phyloP scores from a whole-genome alignment of 2,329 filamentous ascomycete genomes.

The Neurospora sp. region DNA sequence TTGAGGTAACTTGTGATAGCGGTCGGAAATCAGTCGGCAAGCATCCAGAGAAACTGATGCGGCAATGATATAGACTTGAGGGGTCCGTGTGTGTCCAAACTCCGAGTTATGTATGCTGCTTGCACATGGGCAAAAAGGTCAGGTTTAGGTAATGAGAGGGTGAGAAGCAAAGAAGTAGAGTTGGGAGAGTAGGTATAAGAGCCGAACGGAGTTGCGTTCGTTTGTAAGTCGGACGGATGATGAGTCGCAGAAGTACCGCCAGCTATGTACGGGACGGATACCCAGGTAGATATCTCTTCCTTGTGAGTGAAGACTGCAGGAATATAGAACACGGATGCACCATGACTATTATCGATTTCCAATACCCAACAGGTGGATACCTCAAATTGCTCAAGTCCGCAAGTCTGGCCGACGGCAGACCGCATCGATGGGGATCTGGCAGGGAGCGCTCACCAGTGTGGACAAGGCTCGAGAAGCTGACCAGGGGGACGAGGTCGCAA shows the following conservation, averaged over 20 bases:
- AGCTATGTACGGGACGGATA: background rate
- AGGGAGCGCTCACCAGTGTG: slow-evolving; percentile 2
- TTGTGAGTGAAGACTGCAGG: slow-evolving; percentile 1
- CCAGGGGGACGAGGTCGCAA: background rate
- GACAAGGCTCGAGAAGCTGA: background rate
- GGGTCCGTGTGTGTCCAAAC: background rate
- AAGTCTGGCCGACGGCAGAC: slow-evolving; percentile 2
- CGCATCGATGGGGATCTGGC: slow-evolving; percentile 7
- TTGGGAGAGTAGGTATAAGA: background rate
- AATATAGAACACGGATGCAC: background rate
- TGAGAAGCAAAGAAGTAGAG: background rate
- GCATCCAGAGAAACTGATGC: background rate
- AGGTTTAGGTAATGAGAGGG: background rate
- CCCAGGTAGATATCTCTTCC: background rate
- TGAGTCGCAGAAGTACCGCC: background rate
- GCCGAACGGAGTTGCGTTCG: background rate
- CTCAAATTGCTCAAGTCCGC: slow-evolving; percentile 2
- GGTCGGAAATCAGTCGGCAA: background rate
- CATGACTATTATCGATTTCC: background rate
- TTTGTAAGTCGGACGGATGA: background rate
- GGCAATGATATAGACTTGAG: background rate
- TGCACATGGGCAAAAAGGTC: background rate
- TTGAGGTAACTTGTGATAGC: background rate
- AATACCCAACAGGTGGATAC: slow-evolving; percentile 8
- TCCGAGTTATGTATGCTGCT: background rate